Evolutionary conservation across 1,284 basidiomycete genomes (phyloP).

Genomic region (Ustilago vetiveriae): DNA sequence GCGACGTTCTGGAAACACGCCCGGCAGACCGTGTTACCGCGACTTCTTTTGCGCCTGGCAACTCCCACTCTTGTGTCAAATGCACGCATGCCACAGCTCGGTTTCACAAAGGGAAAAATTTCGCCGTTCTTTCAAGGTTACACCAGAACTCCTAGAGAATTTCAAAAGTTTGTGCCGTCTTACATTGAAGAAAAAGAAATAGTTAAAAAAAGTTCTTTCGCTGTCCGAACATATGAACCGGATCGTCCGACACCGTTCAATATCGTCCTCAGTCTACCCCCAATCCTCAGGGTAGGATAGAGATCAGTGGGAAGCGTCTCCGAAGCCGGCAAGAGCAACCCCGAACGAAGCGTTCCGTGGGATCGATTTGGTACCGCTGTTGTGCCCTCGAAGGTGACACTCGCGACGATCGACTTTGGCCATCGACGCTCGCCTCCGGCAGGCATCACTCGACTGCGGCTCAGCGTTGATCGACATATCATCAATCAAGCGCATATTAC

Average conservation of each 20-base stretch:
- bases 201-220: not conserved
- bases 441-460: no score
- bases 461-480: not conserved
- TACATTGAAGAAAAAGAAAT: no score
- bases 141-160: no score
- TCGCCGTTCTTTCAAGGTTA: conserved; percentile 7
- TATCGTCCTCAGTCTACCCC: not conserved
- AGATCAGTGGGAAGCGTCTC: no score
- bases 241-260: conserved; percentile 25
- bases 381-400: not conserved
- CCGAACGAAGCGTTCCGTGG: no score
- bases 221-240: not conserved
- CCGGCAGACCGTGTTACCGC: not conserved
- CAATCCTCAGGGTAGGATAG: no score
- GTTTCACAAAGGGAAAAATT: conserved; percentile 20
- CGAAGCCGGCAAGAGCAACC: no score
- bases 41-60: not conserved
- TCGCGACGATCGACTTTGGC: not conserved
- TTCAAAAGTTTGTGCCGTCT: no score
- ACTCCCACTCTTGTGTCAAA: not conserved
- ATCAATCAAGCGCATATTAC: no score
- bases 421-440: not conserved
- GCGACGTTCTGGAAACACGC: not conserved
- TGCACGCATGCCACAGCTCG: not conserved
- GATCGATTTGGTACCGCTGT: no score